phyloP scores from a whole-genome alignment of 2,329 filamentous ascomycete species.

The Aspergillus chevalieri region DNA sequence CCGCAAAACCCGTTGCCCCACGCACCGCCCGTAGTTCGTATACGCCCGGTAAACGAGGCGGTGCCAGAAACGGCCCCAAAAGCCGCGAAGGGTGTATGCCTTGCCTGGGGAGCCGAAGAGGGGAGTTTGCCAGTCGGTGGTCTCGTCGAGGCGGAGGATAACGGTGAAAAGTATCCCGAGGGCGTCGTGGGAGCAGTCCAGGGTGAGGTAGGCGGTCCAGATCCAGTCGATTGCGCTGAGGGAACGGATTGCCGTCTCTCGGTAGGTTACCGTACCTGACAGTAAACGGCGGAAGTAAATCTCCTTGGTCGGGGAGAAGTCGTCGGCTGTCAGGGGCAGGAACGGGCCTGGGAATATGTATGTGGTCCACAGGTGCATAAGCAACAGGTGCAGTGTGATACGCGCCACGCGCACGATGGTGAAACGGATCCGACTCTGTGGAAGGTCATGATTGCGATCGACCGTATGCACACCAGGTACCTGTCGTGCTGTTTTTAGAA shows the following conservation, averaged over 20 bases:
- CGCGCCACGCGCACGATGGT: background rate
- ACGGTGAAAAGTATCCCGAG: background rate
- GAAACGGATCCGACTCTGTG: background rate
- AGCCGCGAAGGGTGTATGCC: conserved; percentile 1
- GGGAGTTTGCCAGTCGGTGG: background rate
- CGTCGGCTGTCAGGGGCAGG: background rate
- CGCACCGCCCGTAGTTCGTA: background rate
- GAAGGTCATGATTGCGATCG: background rate
- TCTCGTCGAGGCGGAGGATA: background rate
- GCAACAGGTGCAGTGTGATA: background rate
- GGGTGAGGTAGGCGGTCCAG: background rate
- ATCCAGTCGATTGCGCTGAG: background rate
- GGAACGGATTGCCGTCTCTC: background rate
- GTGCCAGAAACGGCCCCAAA: conserved; percentile 6
- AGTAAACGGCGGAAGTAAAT: background rate
- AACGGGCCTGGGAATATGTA: background rate
- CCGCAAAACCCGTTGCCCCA: background rate
- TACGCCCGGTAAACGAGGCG: conserved; percentile 4
- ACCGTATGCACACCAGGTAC: background rate
- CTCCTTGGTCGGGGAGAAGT: background rate
- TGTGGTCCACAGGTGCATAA: background rate
- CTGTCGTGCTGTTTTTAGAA: background rate
- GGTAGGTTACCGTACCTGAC: background rate
- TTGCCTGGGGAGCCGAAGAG: background rate
- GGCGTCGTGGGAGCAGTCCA: background rate